Conservation (phyloP, 257 asterid species). For the Jacaranda mimosifolia region DNA sequence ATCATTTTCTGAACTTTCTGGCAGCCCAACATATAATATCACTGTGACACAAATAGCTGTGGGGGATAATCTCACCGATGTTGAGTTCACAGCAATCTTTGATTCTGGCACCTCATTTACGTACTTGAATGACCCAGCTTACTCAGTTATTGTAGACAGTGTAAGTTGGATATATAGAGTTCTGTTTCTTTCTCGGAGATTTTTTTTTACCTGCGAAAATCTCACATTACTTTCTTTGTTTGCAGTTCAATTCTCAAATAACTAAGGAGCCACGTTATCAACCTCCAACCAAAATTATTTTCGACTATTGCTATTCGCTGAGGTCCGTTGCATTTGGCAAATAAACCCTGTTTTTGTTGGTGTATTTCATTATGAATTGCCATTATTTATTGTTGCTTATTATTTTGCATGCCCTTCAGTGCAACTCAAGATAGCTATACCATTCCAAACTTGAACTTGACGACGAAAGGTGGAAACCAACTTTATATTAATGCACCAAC, state of each 20-base stretch:
- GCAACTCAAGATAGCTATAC: slow-evolving; percentile 52
- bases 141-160: slow-evolving; percentile 57
- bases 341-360: neutral
- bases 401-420: slow-evolving; percentile 50
- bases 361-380: slow-evolving; percentile 11
- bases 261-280: slow-evolving; percentile 59
- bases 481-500: slow-evolving; percentile 58
- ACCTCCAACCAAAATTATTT: slow-evolving; percentile 55
- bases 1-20: slow-evolving; percentile 9
- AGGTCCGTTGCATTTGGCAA: slow-evolving; percentile 50
- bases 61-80: slow-evolving; percentile 56
- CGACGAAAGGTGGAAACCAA: slow-evolving; percentile 82
- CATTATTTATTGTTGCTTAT: slow-evolving; percentile 20
- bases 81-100: slow-evolving; percentile 72
- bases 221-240: slow-evolving; percentile 22
- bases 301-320: slow-evolving; percentile 79
- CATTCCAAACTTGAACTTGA: slow-evolving; percentile 75
- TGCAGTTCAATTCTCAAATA: slow-evolving; percentile 74
- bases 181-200: neutral
- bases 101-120: slow-evolving; percentile 99
- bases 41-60: slow-evolving; percentile 75
- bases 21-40: slow-evolving; percentile 83
- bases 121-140: slow-evolving; percentile 84
- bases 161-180: slow-evolving; percentile 53
- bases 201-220: neutral